Evolutionary conservation across 2,329 filamentous ascomycete genomes (phyloP).

Genomic region (Fusarium sp.): DNA sequence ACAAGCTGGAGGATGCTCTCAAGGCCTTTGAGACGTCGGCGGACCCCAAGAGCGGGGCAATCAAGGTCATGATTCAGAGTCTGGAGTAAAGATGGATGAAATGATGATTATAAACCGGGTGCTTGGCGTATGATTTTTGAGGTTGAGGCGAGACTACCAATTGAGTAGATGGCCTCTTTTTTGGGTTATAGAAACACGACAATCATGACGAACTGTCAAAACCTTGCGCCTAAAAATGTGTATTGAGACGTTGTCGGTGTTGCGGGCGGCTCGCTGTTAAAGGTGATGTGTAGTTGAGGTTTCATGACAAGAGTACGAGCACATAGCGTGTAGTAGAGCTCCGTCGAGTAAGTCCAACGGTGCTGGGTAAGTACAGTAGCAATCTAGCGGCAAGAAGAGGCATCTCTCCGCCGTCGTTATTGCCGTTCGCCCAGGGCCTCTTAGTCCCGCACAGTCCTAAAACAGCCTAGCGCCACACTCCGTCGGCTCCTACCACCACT

Average conservation of each 20-base stretch:
- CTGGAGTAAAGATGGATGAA: slow-evolving; percentile 59
- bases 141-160: slow-evolving; percentile 36
- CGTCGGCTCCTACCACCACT: slow-evolving; percentile 48
- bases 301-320: background rate
- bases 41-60: slow-evolving; percentile 92
- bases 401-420: slow-evolving; percentile 23
- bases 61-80: slow-evolving; percentile 96
- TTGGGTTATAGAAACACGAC: slow-evolving; percentile 43
- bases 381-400: slow-evolving; percentile 3
- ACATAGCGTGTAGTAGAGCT: background rate
- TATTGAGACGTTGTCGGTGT: background rate
- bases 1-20: slow-evolving; percentile 86
- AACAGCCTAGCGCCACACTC: slow-evolving; percentile 49
- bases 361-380: background rate
- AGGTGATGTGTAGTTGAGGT: background rate
- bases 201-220: slow-evolving; percentile 20
- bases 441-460: slow-evolving; percentile 42
- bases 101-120: slow-evolving; percentile 36
- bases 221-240: background rate
- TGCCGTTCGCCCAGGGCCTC: slow-evolving; percentile 34
- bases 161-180: slow-evolving; percentile 27
- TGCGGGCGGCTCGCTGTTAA: background rate
- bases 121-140: slow-evolving; percentile 45
- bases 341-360: no score
- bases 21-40: slow-evolving; percentile 92